These are phyloP conservation scores for Yamadazyma triangularis DNA, from an alignment of 1,139 yeast species.

Conservation along the genomic window DNA sequence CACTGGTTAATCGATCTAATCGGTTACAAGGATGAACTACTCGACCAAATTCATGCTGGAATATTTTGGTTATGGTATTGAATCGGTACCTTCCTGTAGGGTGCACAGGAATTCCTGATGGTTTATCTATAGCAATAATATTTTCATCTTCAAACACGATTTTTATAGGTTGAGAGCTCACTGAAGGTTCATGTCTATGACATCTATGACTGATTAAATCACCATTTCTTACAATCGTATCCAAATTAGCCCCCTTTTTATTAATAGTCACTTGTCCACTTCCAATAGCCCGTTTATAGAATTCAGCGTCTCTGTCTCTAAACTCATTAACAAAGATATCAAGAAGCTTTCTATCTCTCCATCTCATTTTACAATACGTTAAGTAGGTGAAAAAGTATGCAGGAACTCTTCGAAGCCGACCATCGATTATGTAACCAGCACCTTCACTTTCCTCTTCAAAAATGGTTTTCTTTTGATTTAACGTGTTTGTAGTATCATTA, in stretches of 20 bases:
- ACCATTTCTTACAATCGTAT: constrained; percentile 72
- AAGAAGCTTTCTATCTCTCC: constrained; percentile 77
- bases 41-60: constrained; percentile 62
- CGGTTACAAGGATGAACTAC: constrained; percentile 87
- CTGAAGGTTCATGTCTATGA: constrained; percentile 92
- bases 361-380: constrained; percentile 86
- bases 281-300: constrained; percentile 64
- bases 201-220: constrained; percentile 78
- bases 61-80: constrained; percentile 80
- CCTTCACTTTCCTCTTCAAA: constrained; percentile 53
- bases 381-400: constrained; percentile 88
- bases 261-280: constrained; percentile 74
- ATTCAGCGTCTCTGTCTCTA: constrained; percentile 68
- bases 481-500: constrained; percentile 17
- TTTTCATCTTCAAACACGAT: constrained; percentile 79
- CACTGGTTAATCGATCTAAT: constrained; percentile 87
- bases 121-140: constrained; percentile 84
- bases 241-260: constrained; percentile 56
- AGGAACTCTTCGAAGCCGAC: constrained; percentile 63
- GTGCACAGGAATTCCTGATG: constrained; percentile 93
- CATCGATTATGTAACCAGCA: constrained; percentile 49
- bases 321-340: constrained; percentile 85
- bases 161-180: constrained; percentile 62
- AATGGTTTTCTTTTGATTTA: constrained; percentile 39
- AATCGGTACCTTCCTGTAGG: constrained; percentile 92